These are phyloP conservation scores for Erucastrum elatum DNA, from an alignment of 345 rosid species.

Conservation along the genomic window DNA sequence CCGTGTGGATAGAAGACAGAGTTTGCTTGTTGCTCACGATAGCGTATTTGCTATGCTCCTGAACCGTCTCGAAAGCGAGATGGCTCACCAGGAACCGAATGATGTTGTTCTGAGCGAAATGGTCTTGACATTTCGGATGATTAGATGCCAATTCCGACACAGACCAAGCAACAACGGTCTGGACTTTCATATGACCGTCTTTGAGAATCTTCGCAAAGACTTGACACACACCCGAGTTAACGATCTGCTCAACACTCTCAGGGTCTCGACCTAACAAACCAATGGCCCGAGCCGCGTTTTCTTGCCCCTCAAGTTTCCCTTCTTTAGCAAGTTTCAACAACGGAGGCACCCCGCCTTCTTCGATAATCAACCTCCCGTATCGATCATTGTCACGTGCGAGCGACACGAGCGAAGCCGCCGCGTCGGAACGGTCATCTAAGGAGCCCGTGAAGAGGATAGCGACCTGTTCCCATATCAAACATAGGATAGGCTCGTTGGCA, in stretches of 20 bases:
- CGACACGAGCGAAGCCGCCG: constrained; percentile 75
- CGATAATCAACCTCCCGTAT: constrained; percentile 70
- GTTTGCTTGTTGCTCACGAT: constrained; percentile 51
- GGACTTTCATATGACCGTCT: constrained; percentile 81
- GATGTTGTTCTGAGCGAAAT: constrained; percentile 68
- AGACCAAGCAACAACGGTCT: constrained; percentile 71
- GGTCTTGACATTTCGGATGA: constrained; percentile 71
- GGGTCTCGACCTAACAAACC: constrained; percentile 72
- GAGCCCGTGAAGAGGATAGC: constrained; percentile 70
- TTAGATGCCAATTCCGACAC: constrained; percentile 64
- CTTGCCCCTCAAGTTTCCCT: constrained; percentile 76
- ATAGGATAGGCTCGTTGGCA: constrained; percentile 76
- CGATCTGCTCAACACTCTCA: constrained; percentile 75
- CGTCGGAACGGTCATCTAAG: constrained; percentile 61
- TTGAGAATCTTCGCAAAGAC: constrained; percentile 79
- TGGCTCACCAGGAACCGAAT: constrained; percentile 78
- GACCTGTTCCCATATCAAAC: constrained; percentile 86
- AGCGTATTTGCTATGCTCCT: constrained; percentile 71
- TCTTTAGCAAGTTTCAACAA: constrained; percentile 73
- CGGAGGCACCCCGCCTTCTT: constrained; percentile 87
- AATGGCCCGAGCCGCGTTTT: constrained; percentile 77
- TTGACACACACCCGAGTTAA: constrained; percentile 70
- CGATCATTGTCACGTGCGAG: constrained; percentile 78
- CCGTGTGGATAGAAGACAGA: constrained; percentile 53
- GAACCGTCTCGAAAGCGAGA: constrained; percentile 85